Evolutionary conservation across 257 asterid genomes (phyloP), one percentile per base, ranked within the genome.

Genomic region (Nicotiana obtusifolia): DNA sequence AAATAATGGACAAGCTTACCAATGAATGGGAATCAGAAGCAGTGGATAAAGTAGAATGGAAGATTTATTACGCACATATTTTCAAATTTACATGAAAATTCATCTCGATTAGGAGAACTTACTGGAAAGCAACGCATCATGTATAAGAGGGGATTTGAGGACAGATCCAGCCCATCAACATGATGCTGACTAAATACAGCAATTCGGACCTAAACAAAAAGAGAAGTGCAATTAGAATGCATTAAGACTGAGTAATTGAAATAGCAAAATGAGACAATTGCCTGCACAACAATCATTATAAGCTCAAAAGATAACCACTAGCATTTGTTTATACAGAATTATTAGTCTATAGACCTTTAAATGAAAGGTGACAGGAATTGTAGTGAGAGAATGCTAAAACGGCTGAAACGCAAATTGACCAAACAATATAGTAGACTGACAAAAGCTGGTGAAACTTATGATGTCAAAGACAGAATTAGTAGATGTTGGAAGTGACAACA

Each of bases 101-200:
- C 60, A 49, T 16, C 79, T 15, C 3, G 4, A 26, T 75, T 26
- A 75, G 33, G 33, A 69, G 24, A 69, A 85, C 86, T 91, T 91
- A 95, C 99, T 84, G 98, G 98, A 87, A 94, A 95, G 89, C 99
- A 95, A 82, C 98, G 99, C 99, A 95, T 95, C 99, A 95, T 90
- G 82, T 94, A 95, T 53, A 94, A 90, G 84, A 95, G 97, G 47
- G 99, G 99, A 85, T 95, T 94, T n/a, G 99, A 95, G 79, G 98
- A 91, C 82, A 95, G 98, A 86, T 95, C 98, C 16, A 95, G 91
- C 65, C 99, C 99, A 84, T 95, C 99, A 73, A 95, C 98, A 56
- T 95, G 99, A 81, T 94, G 98, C 91, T 94, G 99, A 84, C 91
- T 94, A 86, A 95, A 93, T 81, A 95, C 99, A 68, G 99, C 98